These are phyloP conservation scores for Pleurotus salmoneostramineus DNA, from an alignment of 768 basidiomycete genomes.

Conservation along the genomic window DNA sequence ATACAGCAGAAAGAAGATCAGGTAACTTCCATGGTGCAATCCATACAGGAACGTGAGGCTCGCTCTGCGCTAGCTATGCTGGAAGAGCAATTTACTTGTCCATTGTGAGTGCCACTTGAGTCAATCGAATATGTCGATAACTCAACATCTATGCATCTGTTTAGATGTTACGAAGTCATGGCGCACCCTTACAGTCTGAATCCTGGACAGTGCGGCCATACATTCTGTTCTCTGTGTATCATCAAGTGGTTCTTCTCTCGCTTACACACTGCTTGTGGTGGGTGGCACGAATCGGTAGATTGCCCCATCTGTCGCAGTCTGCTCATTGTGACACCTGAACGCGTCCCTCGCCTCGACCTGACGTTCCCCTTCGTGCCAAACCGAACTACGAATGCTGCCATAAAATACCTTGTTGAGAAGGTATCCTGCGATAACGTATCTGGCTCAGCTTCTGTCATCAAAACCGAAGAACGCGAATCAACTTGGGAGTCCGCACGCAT, in stretches of 20 bases:
- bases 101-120: constrained; percentile 39
- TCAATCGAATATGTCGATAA: not conserved
- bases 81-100: constrained; percentile 63
- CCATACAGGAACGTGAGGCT: constrained; percentile 36
- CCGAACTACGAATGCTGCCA: constrained; percentile 47
- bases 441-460: constrained; percentile 30
- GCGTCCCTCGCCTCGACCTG: constrained; percentile 40
- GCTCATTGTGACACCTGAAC: constrained; percentile 49
- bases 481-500: constrained; percentile 17
- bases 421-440: constrained; percentile 30
- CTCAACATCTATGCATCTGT: constrained; percentile 4
- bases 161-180: constrained; percentile 64
- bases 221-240: constrained; percentile 65
- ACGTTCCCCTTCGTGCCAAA: constrained; percentile 66
- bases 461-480: constrained; percentile 35
- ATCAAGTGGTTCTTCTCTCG: constrained; percentile 69
- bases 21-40: constrained; percentile 33
- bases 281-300: constrained; percentile 65
- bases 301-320: constrained; percentile 64
- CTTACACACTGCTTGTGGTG: constrained; percentile 56
- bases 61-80: constrained; percentile 44
- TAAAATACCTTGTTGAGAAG: constrained; percentile 49
- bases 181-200: constrained; percentile 56
- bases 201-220: constrained; percentile 59
- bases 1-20: constrained; percentile 39